Evolutionary conservation across 768 basidiomycete genomes (phyloP), one percentile per base, ranked within the genome.

Genomic region (Tulasnella sp.): DNA sequence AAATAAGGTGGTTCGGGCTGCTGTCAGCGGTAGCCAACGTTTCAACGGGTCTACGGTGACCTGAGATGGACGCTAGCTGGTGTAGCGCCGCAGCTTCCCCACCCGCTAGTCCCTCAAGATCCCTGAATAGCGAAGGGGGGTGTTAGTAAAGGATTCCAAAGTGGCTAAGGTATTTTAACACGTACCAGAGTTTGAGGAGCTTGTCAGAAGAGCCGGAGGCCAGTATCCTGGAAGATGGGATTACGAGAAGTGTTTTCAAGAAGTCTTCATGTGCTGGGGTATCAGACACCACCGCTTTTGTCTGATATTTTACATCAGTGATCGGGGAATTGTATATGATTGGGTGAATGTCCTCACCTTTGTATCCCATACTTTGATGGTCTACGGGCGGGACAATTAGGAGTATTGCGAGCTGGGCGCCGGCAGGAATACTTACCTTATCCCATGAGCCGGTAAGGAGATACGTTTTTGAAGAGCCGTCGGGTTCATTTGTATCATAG

Each of bases 381-480:
- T 91, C 94, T 98, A 82, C 35, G 15, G 13, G 48, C 26, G 9
- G 26, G n/a, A 2, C 2, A 29, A 72, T 61, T 2, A 61, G 26
- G 5, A 35, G 39, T 42, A 20, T 51, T 9, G 46, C 26, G 42
- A 46, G 57, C 42, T 20, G 3, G 29, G 39, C 18, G 57, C 35
- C 13, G 16, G 0, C 37, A 67, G 51, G 26, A 18, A 16, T n/a
- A 10, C 80, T 48, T 80, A 90, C 93, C 84, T 90, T 91, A 83
- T 99, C 98, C 98, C 98, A 99, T 70, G 96, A 96, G 29, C 93
- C 96, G 67, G 93, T 95, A 80, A 99, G 88, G 48, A 99, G 84
- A 10, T 92, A 83, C 79, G 87, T 86, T 16, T 83, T 84, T 77
- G 87, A 85, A 18, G 86, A 84, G 15, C 86, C 85, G 35, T 81